A percentile compares a stretch with the other conserved stretches of the same genome.
phyloP scores from a whole-genome alignment of 192 early-diverging fungal genomes.

The Obelidium mucronatum region DNA sequence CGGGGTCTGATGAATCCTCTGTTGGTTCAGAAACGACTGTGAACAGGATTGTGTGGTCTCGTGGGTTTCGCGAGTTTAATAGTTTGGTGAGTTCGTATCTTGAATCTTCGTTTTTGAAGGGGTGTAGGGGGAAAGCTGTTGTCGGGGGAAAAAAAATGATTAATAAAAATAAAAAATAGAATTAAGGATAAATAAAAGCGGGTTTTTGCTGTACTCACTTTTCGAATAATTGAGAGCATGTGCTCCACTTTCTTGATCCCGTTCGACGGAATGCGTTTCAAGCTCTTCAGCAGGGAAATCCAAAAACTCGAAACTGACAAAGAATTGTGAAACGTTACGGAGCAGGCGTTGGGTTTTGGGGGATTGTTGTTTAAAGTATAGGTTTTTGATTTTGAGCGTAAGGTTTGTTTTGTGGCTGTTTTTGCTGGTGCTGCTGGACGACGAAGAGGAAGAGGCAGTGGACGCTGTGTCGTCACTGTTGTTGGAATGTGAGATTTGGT shows the following conservation, averaged over 20 bases:
- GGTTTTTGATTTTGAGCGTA: neutral
- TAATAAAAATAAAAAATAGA: neutral
- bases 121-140: conserved; percentile 19
- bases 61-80: conserved; percentile 11
- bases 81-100: neutral
- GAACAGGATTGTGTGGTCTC: conserved; percentile 20
- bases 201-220: neutral
- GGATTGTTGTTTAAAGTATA: conserved; percentile 6
- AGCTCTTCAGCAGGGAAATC: conserved; percentile 44
- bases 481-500: neutral
- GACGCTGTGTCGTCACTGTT: neutral
- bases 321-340: conserved; percentile 37
- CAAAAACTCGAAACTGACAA: conserved; percentile 50
- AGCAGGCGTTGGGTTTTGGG: conserved; percentile 23
- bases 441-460: neutral
- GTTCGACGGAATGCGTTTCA: conserved; percentile 39
- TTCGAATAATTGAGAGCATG: conserved; percentile 14
- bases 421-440: neutral
- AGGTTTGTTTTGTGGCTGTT: neutral
- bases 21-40: conserved; percentile 36
- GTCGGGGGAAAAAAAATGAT: neutral
- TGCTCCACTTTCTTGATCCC: conserved; percentile 15
- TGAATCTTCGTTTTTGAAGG: conserved; percentile 27
- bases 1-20: conserved; percentile 15
- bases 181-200: neutral